These are phyloP conservation scores for Chionographis japonica DNA, from an alignment of 106 monocot genomes.

Conservation along the genomic window DNA sequence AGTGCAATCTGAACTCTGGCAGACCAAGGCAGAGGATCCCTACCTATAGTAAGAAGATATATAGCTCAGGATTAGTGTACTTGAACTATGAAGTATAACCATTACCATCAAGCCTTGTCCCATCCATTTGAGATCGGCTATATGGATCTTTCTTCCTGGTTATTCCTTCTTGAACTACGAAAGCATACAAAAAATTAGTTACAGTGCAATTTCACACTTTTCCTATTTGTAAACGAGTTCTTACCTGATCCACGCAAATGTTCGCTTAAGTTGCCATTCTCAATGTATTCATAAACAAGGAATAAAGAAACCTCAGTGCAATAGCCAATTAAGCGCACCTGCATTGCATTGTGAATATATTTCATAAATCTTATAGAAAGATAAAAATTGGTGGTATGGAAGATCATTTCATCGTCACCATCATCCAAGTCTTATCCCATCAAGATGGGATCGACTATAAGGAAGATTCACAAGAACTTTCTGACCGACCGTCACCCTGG, in stretches of 20 bases:
- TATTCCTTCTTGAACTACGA: neutral
- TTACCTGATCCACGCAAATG: slow-evolving; percentile 73
- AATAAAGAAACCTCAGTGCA: slow-evolving; percentile 70
- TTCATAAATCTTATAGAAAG: neutral
- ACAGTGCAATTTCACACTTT: neutral
- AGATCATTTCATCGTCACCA: too few relatives aligned
- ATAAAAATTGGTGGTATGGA: neutral
- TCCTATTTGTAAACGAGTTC: neutral
- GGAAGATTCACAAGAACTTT: too few relatives aligned
- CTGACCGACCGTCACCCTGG: too few relatives aligned
- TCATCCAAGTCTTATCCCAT: too few relatives aligned
- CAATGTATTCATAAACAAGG: slow-evolving; percentile 66
- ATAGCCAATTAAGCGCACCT: slow-evolving; percentile 95
- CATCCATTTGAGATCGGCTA: too few relatives aligned
- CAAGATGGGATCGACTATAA: too few relatives aligned
- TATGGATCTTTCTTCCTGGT: too few relatives aligned
- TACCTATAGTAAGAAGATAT: slow-evolving; percentile 32
- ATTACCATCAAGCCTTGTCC: too few relatives aligned
- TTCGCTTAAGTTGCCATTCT: slow-evolving; percentile 16
- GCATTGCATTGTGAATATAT: slow-evolving; percentile 5
- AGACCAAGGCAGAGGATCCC: slow-evolving; percentile 73
- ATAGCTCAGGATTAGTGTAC: too few relatives aligned
- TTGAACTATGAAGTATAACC: too few relatives aligned
- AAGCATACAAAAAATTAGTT: neutral
- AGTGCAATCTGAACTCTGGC: slow-evolving; percentile 89